phyloP scores from a whole-genome alignment of 106 monocot genomes.

The Phalaenopsis equestris region DNA sequence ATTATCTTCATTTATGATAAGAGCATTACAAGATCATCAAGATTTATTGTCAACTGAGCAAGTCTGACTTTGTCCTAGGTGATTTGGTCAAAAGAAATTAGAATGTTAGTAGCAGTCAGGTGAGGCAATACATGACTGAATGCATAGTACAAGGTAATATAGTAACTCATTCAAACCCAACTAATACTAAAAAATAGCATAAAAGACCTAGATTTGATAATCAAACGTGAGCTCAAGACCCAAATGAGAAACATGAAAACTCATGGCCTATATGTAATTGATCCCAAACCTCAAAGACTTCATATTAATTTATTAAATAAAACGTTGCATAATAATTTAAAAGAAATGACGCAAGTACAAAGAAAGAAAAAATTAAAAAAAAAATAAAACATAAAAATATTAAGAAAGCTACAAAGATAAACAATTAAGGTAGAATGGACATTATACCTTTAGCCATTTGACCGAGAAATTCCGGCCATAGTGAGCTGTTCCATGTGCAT shows the following conservation, averaged over 20 bases:
- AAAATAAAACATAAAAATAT: too few relatives aligned
- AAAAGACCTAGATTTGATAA: not conserved
- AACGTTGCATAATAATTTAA: not conserved
- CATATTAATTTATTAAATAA: not conserved
- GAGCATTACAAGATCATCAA: too few relatives aligned
- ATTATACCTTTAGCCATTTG: conserved; percentile 89
- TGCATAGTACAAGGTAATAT: not conserved
- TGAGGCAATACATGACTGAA: not conserved
- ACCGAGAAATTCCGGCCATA: conserved; percentile 98
- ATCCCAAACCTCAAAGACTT: not conserved
- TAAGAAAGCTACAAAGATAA: not conserved
- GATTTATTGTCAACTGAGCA: not conserved
- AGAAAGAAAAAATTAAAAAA: too few relatives aligned
- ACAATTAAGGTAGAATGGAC: not conserved
- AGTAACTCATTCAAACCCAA: not conserved
- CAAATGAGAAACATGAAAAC: not conserved
- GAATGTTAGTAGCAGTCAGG: not conserved
- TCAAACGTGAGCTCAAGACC: not conserved
- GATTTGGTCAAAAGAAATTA: not conserved
- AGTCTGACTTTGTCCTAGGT: not conserved
- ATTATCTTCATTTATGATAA: too few relatives aligned
- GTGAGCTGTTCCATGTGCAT: conserved; percentile 97
- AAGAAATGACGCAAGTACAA: not conserved
- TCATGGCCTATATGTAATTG: not conserved
- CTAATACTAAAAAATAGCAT: not conserved